These are phyloP conservation scores for Fragaria vesca DNA, from an alignment of 306 rosid genomes.

Conservation along the genomic window DNA sequence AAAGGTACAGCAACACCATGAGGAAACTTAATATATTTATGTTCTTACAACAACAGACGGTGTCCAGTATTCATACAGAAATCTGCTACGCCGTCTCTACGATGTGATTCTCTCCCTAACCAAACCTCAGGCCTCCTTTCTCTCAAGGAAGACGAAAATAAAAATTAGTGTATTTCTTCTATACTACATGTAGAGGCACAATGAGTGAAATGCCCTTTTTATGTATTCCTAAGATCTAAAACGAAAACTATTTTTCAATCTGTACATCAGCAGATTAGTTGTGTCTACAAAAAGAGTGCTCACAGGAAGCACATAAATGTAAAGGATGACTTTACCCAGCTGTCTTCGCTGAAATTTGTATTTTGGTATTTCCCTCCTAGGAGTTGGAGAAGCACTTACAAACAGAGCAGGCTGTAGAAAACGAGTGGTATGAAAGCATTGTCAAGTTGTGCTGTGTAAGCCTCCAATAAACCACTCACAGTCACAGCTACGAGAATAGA, in stretches of 20 bases:
- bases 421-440: slow-evolving; percentile 90
- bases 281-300: slow-evolving; percentile 31
- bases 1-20: too few relatives aligned
- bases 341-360: neutral
- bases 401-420: slow-evolving; percentile 88
- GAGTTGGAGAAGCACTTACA: slow-evolving; percentile 46
- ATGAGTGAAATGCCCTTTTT: neutral
- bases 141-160: neutral
- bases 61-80: neutral
- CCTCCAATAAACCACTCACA: slow-evolving; percentile 93
- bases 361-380: neutral
- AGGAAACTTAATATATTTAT: neutral
- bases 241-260: slow-evolving; percentile 1
- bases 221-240: slow-evolving; percentile 13
- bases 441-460: slow-evolving; percentile 94
- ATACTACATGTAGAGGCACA: neutral
- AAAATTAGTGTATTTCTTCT: neutral
- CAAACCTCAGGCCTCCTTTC: neutral
- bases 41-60: neutral
- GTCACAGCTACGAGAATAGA: slow-evolving; percentile 78
- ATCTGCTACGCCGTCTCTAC: neutral
- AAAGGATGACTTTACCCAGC: neutral
- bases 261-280: slow-evolving; percentile 18
- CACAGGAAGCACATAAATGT: slow-evolving; percentile 9
- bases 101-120: neutral